Conservation (phyloP, 805 yeast species). For the Barnettozyma sp. region DNA sequence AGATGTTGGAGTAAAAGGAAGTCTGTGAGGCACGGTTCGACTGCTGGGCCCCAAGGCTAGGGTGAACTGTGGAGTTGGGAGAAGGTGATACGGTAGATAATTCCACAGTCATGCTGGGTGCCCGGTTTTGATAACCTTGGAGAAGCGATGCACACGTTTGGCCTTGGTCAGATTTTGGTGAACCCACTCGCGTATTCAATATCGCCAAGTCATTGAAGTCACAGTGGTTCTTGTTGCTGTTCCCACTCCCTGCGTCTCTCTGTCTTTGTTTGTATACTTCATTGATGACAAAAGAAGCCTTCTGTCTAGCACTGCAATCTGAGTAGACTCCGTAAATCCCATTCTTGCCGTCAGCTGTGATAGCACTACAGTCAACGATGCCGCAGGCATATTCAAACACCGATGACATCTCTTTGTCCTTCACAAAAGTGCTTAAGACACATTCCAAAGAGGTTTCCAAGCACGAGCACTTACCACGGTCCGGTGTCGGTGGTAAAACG, state of each 20-base stretch:
- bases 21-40: slow-evolving; percentile 8
- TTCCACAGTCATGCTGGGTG: too few species aligned
- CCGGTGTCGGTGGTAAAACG: slow-evolving; percentile 63
- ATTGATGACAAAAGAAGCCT: slow-evolving; percentile 56
- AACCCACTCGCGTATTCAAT: slow-evolving; percentile 11
- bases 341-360: slow-evolving; percentile 45
- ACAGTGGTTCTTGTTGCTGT: slow-evolving; percentile 26
- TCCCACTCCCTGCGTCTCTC: too few species aligned
- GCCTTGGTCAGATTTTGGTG: too few species aligned
- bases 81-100: too few species aligned
- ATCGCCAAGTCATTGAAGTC: slow-evolving; percentile 21
- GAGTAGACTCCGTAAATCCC: slow-evolving; percentile 66
- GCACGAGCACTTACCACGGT: slow-evolving; percentile 54
- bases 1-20: slow-evolving; percentile 9
- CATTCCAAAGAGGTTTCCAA: slow-evolving; percentile 48
- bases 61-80: too few species aligned
- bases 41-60: background rate
- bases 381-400: slow-evolving; percentile 55
- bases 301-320: slow-evolving; percentile 56
- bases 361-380: slow-evolving; percentile 50
- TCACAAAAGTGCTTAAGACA: slow-evolving; percentile 43
- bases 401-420: slow-evolving; percentile 42
- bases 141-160: too few species aligned
- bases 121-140: too few species aligned
- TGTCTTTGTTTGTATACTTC: slow-evolving; percentile 48